Conservation (phyloP, 371 early-diverging fungal genomes). For the Mortierella sp. region DNA sequence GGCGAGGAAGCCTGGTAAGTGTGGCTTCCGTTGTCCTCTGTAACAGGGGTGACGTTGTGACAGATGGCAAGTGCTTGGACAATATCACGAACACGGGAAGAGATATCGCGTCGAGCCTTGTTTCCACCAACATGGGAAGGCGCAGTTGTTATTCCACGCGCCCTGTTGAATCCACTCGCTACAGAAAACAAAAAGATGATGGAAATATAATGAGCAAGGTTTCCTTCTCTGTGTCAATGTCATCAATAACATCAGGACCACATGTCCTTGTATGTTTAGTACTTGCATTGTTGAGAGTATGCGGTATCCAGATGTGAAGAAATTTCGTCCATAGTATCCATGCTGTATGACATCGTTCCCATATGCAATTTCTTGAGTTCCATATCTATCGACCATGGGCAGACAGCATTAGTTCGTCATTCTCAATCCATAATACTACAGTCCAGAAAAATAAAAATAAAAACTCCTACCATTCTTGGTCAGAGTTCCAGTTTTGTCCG, state of each 20-base stretch:
- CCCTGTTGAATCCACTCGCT: constrained; percentile 47
- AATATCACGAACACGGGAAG: constrained; percentile 82
- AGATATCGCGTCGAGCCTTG: constrained; percentile 78
- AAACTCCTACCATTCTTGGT: constrained; percentile 91
- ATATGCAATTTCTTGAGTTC: constrained; percentile 97
- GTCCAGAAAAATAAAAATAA: too few relatives aligned
- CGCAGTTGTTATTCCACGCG: constrained; percentile 36
- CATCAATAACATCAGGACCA: neutral
- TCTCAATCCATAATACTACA: too few relatives aligned
- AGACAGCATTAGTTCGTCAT: too few relatives aligned
- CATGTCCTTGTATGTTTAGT: neutral
- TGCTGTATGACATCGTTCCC: constrained; percentile 95
- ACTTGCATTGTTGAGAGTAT: constrained; percentile 58
- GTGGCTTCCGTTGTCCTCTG: constrained; percentile 62
- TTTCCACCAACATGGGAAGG: constrained; percentile 37
- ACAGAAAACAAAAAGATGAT: neutral
- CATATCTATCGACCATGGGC: constrained; percentile 81
- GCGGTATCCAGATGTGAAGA: constrained; percentile 71
- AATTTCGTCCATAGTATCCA: constrained; percentile 92
- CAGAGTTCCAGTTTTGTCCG: constrained; percentile 99
- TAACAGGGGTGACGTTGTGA: constrained; percentile 87
- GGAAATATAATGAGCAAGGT: too few relatives aligned
- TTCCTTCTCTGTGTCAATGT: neutral
- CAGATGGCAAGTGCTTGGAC: constrained; percentile 91
- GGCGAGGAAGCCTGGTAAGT: constrained; percentile 99